Base-by-base conservation (phyloP, 169 alveolate genomes). In the Plasmodium berghei region DNA sequence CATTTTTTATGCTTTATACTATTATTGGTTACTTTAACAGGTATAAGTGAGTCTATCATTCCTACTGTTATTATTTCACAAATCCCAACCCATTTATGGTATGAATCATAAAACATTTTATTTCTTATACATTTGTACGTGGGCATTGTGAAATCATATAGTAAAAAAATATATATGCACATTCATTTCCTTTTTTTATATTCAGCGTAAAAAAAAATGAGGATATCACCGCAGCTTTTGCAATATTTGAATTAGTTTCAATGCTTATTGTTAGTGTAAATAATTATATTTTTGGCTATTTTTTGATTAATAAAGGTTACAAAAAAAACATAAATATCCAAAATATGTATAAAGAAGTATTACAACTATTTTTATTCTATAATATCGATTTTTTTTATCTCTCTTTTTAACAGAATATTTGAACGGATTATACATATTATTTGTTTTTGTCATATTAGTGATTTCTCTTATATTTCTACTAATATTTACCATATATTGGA, bases 31-130 rank as follows among this genome's bases (percentile, higher is more conserved):
- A 14, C 34, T 24, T n/a, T 64, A 42, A 56, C 62, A 83, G 90
- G 90, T n/a, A 67, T 83, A 55, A 83, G 90, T 46, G 80, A 83
- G 52, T 83, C 90, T 18, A 69, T 83, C 72, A 83, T 83, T 48
- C 90, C 90, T 52, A 83, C 90, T 12, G 90, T 83, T 45, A 69
- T 83, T 24, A 83, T 67, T 67, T 83, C 90, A n/a, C 90, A 83
- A 49, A 83, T 83, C 28, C 90, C 90, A 34, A 83, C 90, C 12
- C 90, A 83, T 24, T 45, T 83, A 46, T 83, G 90, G 90, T 83
- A 26, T 46, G 83, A 14, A 58, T 12, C 24, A 42, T n/a, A 26
- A 18, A n/a, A 58, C 9, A 52, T 0, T 16, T 73, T 40, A 9
- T 1, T 73, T 1, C 10, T 59, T 52, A n/a, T 45, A 5, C 62